Evolutionary conservation across 2,329 filamentous ascomycete species (phyloP), one percentile per base, ranked within the genome.

Genomic region (Paecilomyces dactylethromorphus): DNA sequence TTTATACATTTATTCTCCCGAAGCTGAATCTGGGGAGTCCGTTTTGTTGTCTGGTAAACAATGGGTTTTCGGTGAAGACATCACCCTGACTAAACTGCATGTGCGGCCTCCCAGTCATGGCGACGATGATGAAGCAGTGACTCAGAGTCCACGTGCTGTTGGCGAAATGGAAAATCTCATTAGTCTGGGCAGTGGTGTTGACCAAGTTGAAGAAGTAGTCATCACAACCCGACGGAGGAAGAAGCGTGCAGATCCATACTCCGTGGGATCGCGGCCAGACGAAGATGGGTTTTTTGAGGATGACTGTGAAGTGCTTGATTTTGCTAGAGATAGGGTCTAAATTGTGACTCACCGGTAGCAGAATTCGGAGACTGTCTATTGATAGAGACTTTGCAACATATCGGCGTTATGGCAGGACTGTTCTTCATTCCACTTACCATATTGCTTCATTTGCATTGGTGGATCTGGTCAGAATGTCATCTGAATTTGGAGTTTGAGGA

Each of bases 271-370:
- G 69, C 69, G 45, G 71, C 73, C 71, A 53, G 71, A 76, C 11
- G 86, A 87, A 52, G 88, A 90, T 59, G 84, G 85, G 57, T 95
- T 96, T 74, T 96, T 96, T 68, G 92, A 96, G 75, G 91, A 96
- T 71, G 92, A 95, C 70, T 94, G 90, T 65, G 91, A 96, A 72
- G 89, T 96, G 59, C 82, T 96, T 62, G 91, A 96, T 76, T 95
- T 94, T 82, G 90, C 91, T 13, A 76, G 79, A 56, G 82, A 84
- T 62, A 73, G 82, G 52, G 82, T 84, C 52, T 79, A 66, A 75
- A 51, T 13, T 52, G 21, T 33, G 21, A 24, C 39, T 3, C 12
- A 22, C 5, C 56, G 50, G 31, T 60, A 29, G 7, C 52, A 15
- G 53, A 18, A 22, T 15, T 13, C 26, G 26, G 26, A 45, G 39